These are phyloP conservation scores for Syzygium syzygioides DNA, from an alignment of 441 rosid species.

Conservation along the genomic window DNA sequence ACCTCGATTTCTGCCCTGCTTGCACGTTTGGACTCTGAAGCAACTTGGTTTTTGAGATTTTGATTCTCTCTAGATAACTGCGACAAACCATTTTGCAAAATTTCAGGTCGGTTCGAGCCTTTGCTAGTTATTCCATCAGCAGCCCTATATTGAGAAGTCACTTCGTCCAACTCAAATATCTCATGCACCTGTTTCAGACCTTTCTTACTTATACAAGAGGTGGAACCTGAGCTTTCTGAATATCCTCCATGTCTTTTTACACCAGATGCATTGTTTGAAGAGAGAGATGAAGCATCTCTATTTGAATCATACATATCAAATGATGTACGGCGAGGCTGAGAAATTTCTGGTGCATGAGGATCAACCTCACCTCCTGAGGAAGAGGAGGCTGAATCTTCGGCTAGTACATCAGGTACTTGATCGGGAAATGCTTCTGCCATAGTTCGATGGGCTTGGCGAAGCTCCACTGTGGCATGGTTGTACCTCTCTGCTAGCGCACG, in stretches of 20 bases:
- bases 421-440: constrained; percentile 68
- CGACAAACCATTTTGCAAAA: constrained; percentile 10
- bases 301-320: constrained; percentile 32
- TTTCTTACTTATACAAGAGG: constrained; percentile 28
- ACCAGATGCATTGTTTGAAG: constrained; percentile 19
- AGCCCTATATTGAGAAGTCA: constrained; percentile 1
- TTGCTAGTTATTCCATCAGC: constrained; percentile 13
- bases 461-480: constrained; percentile 65
- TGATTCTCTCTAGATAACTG: constrained; percentile 24
- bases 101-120: constrained; percentile 7
- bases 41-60: constrained; percentile 15
- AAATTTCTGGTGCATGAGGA: constrained; percentile 43
- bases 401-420: constrained; percentile 39
- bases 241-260: constrained; percentile 18
- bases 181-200: constrained; percentile 43
- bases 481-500: constrained; percentile 84
- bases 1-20: constrained; percentile 40
- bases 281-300: constrained; percentile 19
- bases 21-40: constrained; percentile 26
- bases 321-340: constrained; percentile 20
- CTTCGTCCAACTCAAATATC: constrained; percentile 19
- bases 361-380: constrained; percentile 26
- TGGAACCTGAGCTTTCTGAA: constrained; percentile 25
- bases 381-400: constrained; percentile 41
- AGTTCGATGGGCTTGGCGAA: constrained; percentile 65